Evolutionary conservation across 2,329 filamentous ascomycete genomes (phyloP).

Genomic region (Fusarium tupiense): DNA sequence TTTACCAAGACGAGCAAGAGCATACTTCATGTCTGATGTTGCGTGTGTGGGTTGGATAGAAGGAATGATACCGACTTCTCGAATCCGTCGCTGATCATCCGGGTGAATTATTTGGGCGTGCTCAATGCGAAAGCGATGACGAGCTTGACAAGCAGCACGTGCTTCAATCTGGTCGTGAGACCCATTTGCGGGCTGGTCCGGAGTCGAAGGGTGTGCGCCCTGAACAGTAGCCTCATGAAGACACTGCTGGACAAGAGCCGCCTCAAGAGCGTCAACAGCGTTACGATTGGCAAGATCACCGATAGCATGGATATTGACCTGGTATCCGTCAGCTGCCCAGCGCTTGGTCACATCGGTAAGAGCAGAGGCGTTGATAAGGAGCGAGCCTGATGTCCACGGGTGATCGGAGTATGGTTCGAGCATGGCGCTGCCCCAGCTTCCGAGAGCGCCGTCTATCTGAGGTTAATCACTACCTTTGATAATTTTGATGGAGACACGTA

Average conservation of each 20-base stretch:
- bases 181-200: neutral
- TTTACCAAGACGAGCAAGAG: constrained; percentile 66
- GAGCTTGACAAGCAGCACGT: constrained; percentile 62
- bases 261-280: constrained; percentile 70
- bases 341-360: constrained; percentile 62
- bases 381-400: constrained; percentile 67
- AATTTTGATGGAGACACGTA: constrained; percentile 44
- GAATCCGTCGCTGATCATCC: constrained; percentile 69
- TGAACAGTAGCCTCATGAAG: constrained; percentile 46
- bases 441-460: constrained; percentile 70
- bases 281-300: constrained; percentile 74
- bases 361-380: constrained; percentile 71
- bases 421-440: constrained; percentile 77
- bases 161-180: constrained; percentile 32
- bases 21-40: constrained; percentile 76
- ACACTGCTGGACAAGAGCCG: constrained; percentile 65
- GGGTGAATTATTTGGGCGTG: constrained; percentile 77
- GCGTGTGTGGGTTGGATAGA: constrained; percentile 78
- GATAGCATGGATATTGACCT: constrained; percentile 79
- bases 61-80: constrained; percentile 68
- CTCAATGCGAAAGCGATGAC: constrained; percentile 72
- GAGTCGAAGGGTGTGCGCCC: constrained; percentile 11
- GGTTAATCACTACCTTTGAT: neutral
- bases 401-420: constrained; percentile 76
- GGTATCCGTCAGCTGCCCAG: constrained; percentile 70